A percentile compares a stretch with the other conserved stretches of the same genome.
Evolutionary conservation across 805 yeast genomes (phyloP).

Genomic region (Yarrowia keelungensis): DNA sequence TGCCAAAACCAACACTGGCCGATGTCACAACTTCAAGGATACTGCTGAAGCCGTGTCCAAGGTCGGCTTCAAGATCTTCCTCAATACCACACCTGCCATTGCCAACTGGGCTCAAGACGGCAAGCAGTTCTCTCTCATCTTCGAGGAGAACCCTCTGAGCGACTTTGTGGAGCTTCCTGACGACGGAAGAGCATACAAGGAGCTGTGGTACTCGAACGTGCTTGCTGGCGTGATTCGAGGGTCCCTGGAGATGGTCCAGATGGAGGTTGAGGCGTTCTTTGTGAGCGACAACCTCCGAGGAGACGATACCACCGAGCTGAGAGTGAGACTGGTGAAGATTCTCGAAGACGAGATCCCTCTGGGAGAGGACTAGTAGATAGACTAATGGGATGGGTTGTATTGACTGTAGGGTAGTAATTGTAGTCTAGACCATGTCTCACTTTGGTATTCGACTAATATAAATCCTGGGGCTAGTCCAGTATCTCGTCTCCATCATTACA

Average conservation of each 20-base stretch:
- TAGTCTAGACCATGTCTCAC: no score
- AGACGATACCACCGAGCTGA: constrained; percentile 78
- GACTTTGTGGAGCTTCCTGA: constrained; percentile 95
- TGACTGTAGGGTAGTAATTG: no score
- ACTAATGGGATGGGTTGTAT: no score
- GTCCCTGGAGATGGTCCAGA: constrained; percentile 92
- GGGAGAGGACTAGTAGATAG: constrained; percentile 70
- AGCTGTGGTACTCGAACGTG: constrained; percentile 92
- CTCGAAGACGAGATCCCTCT: constrained; percentile 96
- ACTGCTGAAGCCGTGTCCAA: constrained; percentile 87
- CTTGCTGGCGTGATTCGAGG: constrained; percentile 90
- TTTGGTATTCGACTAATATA: no score
- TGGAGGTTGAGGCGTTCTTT: constrained; percentile 84
- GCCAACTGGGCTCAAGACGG: constrained; percentile 79
- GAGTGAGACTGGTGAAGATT: constrained; percentile 71
- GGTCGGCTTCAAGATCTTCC: constrained; percentile 87
- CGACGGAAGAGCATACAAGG: constrained; percentile 70
- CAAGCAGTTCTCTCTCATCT: constrained; percentile 72
- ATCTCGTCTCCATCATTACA: no score
- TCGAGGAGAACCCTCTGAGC: constrained; percentile 87
- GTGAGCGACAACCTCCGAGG: constrained; percentile 84
- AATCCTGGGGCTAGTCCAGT: no score
- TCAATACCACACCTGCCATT: constrained; percentile 79
- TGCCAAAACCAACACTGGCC: constrained; percentile 82
- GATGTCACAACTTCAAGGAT: constrained; percentile 80